Evolutionary conservation across 768 basidiomycete genomes (phyloP).

Genomic region (Chiua virens): DNA sequence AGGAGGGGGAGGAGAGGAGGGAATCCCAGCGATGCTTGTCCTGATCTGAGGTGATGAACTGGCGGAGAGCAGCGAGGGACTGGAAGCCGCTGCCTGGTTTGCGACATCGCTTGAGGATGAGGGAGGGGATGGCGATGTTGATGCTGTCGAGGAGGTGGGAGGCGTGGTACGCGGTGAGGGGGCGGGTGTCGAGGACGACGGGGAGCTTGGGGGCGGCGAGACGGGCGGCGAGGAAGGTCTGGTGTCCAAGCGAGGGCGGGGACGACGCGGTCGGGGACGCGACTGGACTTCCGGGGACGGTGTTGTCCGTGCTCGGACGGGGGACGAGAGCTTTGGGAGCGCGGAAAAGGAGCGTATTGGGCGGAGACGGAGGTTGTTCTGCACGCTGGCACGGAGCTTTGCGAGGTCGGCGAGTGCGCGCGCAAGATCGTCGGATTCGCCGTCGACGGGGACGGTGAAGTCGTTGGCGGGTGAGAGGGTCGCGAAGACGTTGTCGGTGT

Average conservation of each 20-base stretch:
- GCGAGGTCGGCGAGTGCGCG: slow-evolving; percentile 69
- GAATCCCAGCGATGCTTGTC: slow-evolving; percentile 72
- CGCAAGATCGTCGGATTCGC: slow-evolving; percentile 54
- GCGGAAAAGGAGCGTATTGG: slow-evolving; percentile 64
- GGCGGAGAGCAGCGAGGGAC: slow-evolving; percentile 65
- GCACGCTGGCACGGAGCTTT: slow-evolving; percentile 66
- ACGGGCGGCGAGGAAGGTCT: slow-evolving; percentile 45
- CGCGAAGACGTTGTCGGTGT: neutral
- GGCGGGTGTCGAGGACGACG: slow-evolving; percentile 81
- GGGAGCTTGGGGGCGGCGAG: slow-evolving; percentile 53
- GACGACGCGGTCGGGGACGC: slow-evolving; percentile 32
- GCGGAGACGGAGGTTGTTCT: slow-evolving; percentile 74
- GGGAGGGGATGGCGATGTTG: slow-evolving; percentile 85
- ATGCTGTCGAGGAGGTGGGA: slow-evolving; percentile 68
- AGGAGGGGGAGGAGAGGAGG: slow-evolving; percentile 47
- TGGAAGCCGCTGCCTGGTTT: slow-evolving; percentile 70
- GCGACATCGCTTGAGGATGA: slow-evolving; percentile 83
- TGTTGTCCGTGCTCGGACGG: neutral
- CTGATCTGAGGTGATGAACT: slow-evolving; percentile 79
- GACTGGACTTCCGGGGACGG: too few relatives aligned
- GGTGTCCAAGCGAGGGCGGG: slow-evolving; percentile 42
- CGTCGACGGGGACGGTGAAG: slow-evolving; percentile 16
- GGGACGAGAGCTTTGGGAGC: slow-evolving; percentile 45
- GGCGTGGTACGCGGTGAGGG: slow-evolving; percentile 61
- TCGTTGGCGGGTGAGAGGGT: slow-evolving; percentile 7